Evolutionary conservation across 805 yeast species (phyloP).

Genomic region (Jamesozyma piceae): DNA sequence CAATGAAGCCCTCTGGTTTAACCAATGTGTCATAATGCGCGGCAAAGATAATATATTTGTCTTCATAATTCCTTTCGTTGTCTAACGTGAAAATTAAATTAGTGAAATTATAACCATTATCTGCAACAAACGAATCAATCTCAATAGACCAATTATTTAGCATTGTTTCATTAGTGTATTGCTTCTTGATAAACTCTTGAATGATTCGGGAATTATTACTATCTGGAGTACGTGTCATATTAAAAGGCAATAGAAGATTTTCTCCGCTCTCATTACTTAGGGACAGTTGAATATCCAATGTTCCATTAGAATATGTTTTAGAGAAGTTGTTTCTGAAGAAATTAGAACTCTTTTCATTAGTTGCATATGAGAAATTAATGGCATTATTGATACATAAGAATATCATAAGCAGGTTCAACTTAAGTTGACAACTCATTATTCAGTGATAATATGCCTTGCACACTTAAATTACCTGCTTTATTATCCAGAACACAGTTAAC

Average conservation of each 20-base stretch:
- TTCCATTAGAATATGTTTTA: conserved; percentile 1
- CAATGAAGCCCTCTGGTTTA: conserved; percentile 45
- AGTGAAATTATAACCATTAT: conserved; percentile 30
- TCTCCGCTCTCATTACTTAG: neutral
- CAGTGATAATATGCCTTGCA: too few relatives aligned
- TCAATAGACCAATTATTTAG: conserved; percentile 22
- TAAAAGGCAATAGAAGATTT: conserved; percentile 27
- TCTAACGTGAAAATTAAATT: conserved; percentile 31
- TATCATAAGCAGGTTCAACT: too few relatives aligned
- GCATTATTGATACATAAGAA: too few relatives aligned
- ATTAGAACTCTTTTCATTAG: too few relatives aligned
- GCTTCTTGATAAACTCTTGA: conserved; percentile 30
- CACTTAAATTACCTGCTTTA: too few relatives aligned
- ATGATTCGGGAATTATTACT: conserved; percentile 32
- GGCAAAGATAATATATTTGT: conserved; percentile 33
- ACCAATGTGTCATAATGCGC: conserved; percentile 47
- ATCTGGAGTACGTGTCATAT: conserved; percentile 37
- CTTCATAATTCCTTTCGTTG: conserved; percentile 8
- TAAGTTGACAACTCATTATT: too few relatives aligned
- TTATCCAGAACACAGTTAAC: too few relatives aligned
- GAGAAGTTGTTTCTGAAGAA: neutral
- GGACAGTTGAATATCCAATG: conserved; percentile 5
- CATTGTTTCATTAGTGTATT: conserved; percentile 18
- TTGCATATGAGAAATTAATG: too few relatives aligned
- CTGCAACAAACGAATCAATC: conserved; percentile 30